A percentile compares a stretch with the other conserved stretches of the same genome.
These are phyloP conservation scores for Alternaria hordeiaustralica DNA, from an alignment of 2,329 filamentous ascomycete species.

Conservation along the genomic window DNA sequence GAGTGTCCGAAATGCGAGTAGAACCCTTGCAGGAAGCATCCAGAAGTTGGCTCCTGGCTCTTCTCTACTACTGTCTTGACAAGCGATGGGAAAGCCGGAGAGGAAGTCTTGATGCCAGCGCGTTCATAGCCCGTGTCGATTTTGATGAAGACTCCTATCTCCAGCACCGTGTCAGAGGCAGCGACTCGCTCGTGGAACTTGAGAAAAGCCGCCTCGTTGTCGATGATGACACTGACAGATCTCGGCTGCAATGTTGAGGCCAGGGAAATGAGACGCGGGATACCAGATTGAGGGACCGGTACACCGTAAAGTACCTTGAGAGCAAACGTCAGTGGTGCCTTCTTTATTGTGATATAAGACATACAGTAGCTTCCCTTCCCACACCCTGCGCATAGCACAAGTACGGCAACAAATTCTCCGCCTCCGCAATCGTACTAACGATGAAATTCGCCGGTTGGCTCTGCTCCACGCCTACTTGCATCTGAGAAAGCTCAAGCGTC, in stretches of 20 bases:
- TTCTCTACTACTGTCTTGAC: slow-evolving; percentile 54
- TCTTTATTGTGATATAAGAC: slow-evolving; percentile 18
- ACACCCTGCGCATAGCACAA: slow-evolving; percentile 63
- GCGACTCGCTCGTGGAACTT: slow-evolving; percentile 43
- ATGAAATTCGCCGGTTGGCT: slow-evolving; percentile 66
- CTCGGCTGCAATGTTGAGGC: slow-evolving; percentile 60
- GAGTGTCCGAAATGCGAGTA: slow-evolving; percentile 78
- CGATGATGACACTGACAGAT: slow-evolving; percentile 70
- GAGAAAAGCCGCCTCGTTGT: slow-evolving; percentile 63
- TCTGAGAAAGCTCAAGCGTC: slow-evolving; percentile 69
- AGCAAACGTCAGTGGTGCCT: background rate
- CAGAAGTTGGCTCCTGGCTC: slow-evolving; percentile 17
- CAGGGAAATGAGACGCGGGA: slow-evolving; percentile 66
- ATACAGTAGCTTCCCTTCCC: slow-evolving; percentile 66
- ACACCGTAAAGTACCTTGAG: slow-evolving; percentile 72
- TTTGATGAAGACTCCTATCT: slow-evolving; percentile 70
- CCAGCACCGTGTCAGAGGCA: slow-evolving; percentile 37
- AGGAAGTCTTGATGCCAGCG: slow-evolving; percentile 67
- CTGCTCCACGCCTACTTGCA: slow-evolving; percentile 67
- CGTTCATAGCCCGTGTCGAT: slow-evolving; percentile 76
- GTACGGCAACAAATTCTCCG: slow-evolving; percentile 69
- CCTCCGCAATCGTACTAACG: slow-evolving; percentile 76
- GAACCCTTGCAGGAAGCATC: slow-evolving; percentile 63
- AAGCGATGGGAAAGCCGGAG: slow-evolving; percentile 55
- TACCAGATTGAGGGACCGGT: slow-evolving; percentile 67